Conservation (phyloP, 371 early-diverging fungal genomes). For the Rhizopus sp. region DNA sequence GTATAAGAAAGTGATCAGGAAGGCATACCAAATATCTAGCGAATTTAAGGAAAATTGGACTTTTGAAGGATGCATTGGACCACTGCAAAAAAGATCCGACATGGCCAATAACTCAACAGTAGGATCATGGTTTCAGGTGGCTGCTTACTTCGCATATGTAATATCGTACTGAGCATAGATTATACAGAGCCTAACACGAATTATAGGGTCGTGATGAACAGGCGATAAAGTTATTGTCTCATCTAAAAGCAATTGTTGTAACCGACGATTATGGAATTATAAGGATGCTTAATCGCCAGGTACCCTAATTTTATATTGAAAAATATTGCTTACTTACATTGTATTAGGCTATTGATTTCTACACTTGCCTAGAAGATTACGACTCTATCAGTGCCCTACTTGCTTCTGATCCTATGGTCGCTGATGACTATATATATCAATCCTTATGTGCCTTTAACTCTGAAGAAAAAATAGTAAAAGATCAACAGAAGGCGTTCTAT, state of each 20-base stretch:
- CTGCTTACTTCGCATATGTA: conserved; percentile 40
- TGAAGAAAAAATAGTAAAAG: background rate
- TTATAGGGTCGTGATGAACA: conserved; percentile 35
- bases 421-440: conserved; percentile 21
- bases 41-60: conserved; percentile 27
- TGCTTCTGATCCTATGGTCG: conserved; percentile 14
- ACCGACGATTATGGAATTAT: conserved; percentile 33
- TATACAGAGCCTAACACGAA: background rate
- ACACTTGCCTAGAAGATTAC: conserved; percentile 39
- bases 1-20: conserved; percentile 34
- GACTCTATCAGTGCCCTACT: conserved; percentile 15
- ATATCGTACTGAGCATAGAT: background rate
- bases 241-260: conserved; percentile 6
- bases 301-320: conserved; percentile 8
- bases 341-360: conserved; percentile 27
- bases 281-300: conserved; percentile 35
- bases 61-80: conserved; percentile 36
- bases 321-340: background rate
- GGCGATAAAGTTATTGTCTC: conserved; percentile 28
- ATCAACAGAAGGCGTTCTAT: background rate
- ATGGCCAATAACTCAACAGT: background rate
- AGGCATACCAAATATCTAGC: conserved; percentile 9
- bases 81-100: conserved; percentile 11
- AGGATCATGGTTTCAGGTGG: conserved; percentile 39
- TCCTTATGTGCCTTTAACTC: conserved; percentile 26